phyloP scores from a whole-genome alignment of 78 protist genomes.

The Isochrysis galbana region DNA sequence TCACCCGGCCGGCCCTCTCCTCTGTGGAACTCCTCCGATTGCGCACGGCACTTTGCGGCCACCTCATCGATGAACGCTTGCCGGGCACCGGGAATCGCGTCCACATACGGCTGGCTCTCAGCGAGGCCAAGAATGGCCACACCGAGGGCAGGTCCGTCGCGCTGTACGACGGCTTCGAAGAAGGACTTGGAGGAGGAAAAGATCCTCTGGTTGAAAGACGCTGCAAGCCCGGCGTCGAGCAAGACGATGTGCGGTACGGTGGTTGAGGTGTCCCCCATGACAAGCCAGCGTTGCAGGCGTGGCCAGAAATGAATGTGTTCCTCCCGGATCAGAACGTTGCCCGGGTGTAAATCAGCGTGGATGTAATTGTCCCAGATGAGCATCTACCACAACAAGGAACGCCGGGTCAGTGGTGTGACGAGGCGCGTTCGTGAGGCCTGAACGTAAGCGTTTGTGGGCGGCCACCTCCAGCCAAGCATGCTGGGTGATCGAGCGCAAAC shows the following conservation, averaged over 20 bases:
- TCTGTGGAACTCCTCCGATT: neutral
- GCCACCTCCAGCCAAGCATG: no score
- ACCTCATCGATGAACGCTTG: neutral
- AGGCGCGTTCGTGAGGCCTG: no score
- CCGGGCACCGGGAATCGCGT: neutral
- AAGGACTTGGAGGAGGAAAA: neutral
- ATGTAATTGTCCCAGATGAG: conserved; percentile 18
- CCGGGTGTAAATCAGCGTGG: conserved; percentile 41
- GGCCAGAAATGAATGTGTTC: neutral
- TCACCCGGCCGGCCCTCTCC: neutral
- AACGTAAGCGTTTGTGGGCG: no score
- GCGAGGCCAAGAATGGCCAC: neutral
- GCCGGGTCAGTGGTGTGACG: no score
- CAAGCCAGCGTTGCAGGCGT: neutral
- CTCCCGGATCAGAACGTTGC: neutral
- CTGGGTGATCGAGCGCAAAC: no score
- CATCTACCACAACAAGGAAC: no score
- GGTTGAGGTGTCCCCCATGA: neutral
- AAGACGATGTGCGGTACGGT: neutral
- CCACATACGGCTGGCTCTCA: neutral
- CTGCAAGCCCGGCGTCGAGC: conserved; percentile 6
- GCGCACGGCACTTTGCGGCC: neutral
- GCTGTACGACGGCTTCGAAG: neutral
- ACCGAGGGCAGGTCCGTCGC: neutral
- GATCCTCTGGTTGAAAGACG: neutral